Base-by-base conservation (phyloP, 2,329 filamentous ascomycete genomes). In the Colletotrichum coccodes region DNA sequence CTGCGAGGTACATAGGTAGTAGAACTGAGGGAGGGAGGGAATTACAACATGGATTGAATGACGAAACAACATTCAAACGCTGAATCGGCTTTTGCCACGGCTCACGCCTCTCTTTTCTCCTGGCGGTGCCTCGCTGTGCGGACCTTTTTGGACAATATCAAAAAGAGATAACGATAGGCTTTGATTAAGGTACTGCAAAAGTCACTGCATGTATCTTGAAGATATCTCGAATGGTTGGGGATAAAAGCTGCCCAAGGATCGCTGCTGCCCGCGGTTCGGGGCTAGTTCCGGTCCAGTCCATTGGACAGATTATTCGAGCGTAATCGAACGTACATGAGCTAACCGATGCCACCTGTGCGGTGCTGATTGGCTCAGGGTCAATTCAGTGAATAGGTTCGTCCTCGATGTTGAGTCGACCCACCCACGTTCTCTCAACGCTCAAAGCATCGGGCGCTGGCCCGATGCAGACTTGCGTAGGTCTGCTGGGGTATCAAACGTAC, bases 351-450 rank as follows among this genome's bases (percentile, higher is more conserved):
- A n/a, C n/a, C n/a, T n/a, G n/a, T n/a, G n/a, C n/a, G n/a, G n/a
- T n/a, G n/a, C n/a, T n/a, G n/a, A n/a, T n/a, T n/a, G n/a, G n/a
- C n/a, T n/a, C n/a, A n/a, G n/a, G n/a, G n/a, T n/a, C n/a, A n/a
- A n/a, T n/a, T n/a, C 23, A 42, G 36, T 23, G 23, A 6, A 49
- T 28, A 12, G 21, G 28, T 32, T 36, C 14, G 32, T 36, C 57
- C 32, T 36, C 23, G 30, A 38, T 32, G 23, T 30, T 60, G 44
- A 40, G 30, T 30, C 32, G 44, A n/a, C n/a, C n/a, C n/a, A 38
- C 42, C 57, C 57, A 40, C 7, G 34, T n/a, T 18, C 38, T 50
- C 57, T 21, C 57, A 60, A 60, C 57, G 44, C 36, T 42, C 34
- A 7, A n/a, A 42, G 23, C 12, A 28, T 18, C 53, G 36, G 44